Base-by-base conservation (phyloP, 306 rosid species). In the Comarum palustre region DNA sequence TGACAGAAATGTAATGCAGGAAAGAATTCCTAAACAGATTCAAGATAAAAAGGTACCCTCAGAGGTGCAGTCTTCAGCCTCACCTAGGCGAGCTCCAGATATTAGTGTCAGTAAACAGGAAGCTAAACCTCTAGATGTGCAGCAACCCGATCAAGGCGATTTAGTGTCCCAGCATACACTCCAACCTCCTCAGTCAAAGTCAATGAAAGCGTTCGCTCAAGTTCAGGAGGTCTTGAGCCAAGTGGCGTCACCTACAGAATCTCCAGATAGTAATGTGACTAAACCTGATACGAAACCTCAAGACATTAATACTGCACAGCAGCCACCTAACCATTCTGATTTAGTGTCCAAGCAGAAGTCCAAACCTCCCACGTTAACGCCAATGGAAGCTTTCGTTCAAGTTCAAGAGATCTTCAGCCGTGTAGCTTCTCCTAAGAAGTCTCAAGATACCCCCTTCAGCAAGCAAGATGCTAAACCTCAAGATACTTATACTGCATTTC, bases 41-140 rank as follows among this genome's bases (percentile, higher is more conserved):
- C 77, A 48, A 31, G 71, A 70, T 74, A 77, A 76, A 75, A 79
- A 54, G 55, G 74, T 64, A 39, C 69, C 65, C 4, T 58, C 71
- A 47, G 67, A 75, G 79, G 46, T 68, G 32, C 78, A 75, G 14
- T 73, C 75, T 61, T 46, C 20, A 12, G 72, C 78, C 79, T 79
- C 92, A 14, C 76, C 77, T 46, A 83, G 66, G 80, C 60, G n/a
- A 83, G 76, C 86, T 59, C 60, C 52, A 42, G 80, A 75, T 51
- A 65, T 74, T 62, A 64, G 60, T 75, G 57, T 16, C 66, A 72
- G 71, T 58, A 70, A 68, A 65, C 77, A 71, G 79, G 81, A 73
- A 78, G 85, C 75, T 29, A 78, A 60, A 82, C 68, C 52, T 19
- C 73, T 42, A 20, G 78, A 66, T 7, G 25, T 51, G 27, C 36